These are phyloP conservation scores for Alternaria sp. DNA, from an alignment of 2,329 filamentous ascomycete species.

Conservation along the genomic window DNA sequence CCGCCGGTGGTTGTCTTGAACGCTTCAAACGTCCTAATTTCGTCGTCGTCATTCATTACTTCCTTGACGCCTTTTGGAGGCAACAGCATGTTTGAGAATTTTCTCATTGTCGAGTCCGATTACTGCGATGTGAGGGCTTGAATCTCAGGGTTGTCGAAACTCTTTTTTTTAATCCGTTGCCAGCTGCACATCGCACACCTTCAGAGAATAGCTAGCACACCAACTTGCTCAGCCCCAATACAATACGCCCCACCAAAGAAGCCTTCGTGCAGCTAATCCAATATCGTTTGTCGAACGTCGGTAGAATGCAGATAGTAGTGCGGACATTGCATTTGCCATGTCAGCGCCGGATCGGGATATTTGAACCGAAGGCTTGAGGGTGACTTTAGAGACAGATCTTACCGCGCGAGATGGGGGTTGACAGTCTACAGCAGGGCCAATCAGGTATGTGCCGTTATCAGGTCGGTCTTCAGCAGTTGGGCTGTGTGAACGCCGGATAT, in stretches of 20 bases:
- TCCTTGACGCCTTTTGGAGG: not conserved
- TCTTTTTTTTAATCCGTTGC: not conserved
- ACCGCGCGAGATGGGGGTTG: not conserved
- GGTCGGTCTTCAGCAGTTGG: not conserved
- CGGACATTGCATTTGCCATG: fast-evolving
- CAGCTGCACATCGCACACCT: not conserved
- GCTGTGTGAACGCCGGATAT: not conserved
- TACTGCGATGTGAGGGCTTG: not conserved
- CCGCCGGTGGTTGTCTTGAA: not conserved
- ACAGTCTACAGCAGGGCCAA: not conserved
- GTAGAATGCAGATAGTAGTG: not conserved
- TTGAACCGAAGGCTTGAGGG: not conserved
- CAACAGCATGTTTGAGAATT: not conserved
- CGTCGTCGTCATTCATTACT: not conserved
- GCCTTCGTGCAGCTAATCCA: not conserved
- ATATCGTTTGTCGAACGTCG: fast-evolving
- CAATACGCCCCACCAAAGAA: not conserved
- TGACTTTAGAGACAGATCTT: too few species aligned
- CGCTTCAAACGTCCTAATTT: not conserved
- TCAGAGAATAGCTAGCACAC: not conserved
- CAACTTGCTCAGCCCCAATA: not conserved
- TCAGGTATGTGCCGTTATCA: not conserved
- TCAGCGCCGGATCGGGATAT: not conserved
- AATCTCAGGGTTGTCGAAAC: not conserved
- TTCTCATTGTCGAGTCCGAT: not conserved